phyloP scores from a whole-genome alignment of 2,329 filamentous ascomycete genomes.

The Cytospora mali region DNA sequence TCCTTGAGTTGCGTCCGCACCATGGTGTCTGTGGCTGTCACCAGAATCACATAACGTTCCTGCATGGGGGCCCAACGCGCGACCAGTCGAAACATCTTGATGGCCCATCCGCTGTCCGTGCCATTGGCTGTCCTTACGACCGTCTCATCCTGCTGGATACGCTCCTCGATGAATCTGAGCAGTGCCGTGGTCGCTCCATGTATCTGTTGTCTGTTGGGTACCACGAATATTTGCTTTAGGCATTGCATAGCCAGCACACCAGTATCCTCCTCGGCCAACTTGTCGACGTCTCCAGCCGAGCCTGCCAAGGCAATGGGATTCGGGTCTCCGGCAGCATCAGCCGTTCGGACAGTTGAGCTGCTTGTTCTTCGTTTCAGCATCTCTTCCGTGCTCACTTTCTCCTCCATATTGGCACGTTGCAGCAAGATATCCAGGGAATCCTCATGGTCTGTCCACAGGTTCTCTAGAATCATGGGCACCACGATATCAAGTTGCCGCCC shows the following conservation, averaged over 20 bases:
- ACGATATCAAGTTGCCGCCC: constrained; percentile 77
- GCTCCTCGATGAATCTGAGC: constrained; percentile 71
- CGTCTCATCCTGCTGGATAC: constrained; percentile 53
- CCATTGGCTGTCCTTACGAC: constrained; percentile 55
- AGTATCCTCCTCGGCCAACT: constrained; percentile 85
- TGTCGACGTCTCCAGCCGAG: constrained; percentile 85
- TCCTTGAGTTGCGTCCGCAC: constrained; percentile 69
- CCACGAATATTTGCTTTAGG: constrained; percentile 81
- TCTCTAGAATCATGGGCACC: constrained; percentile 83
- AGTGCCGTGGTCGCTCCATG: constrained; percentile 74
- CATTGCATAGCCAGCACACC: constrained; percentile 83
- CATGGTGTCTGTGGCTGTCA: constrained; percentile 78
- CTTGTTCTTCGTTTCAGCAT: constrained; percentile 71
- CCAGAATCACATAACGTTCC: constrained; percentile 86
- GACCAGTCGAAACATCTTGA: constrained; percentile 77
- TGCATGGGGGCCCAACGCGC: constrained; percentile 91
- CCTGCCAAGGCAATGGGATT: constrained; percentile 75
- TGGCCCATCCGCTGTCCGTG: constrained; percentile 71
- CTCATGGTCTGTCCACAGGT: constrained; percentile 76
- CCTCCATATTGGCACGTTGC: constrained; percentile 66
- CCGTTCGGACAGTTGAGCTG: constrained; percentile 74
- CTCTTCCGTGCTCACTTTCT: constrained; percentile 68
- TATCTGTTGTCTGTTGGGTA: constrained; percentile 80
- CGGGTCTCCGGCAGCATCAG: constrained; percentile 63
- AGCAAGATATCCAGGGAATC: constrained; percentile 70